Conservation (phyloP, 257 asterid species). For the Avicennia marina region DNA sequence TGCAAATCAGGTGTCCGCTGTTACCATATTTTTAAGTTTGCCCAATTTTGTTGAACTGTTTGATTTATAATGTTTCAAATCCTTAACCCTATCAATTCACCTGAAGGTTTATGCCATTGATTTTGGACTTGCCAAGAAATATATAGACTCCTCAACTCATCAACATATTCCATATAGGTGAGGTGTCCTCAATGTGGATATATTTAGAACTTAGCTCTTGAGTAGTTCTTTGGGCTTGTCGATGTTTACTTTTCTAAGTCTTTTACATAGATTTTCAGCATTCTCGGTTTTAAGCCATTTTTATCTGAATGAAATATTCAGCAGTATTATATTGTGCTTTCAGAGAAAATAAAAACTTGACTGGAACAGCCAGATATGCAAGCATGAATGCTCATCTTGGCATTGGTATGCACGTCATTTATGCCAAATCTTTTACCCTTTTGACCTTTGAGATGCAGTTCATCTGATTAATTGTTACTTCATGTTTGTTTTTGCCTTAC, state of each 20-base stretch:
- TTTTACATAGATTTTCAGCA: background rate
- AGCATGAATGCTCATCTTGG: conserved; percentile 94
- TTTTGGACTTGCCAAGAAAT: conserved; percentile 91
- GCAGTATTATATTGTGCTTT: background rate
- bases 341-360: conserved; percentile 85
- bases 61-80: conserved; percentile 7
- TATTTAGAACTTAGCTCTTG: background rate
- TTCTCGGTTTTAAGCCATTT: no score
- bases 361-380: conserved; percentile 93
- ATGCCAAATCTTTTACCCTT: background rate
- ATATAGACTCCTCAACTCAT: conserved; percentile 73
- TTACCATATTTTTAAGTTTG: background rate
- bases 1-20: conserved; percentile 66
- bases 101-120: conserved; percentile 73
- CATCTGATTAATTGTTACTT: background rate
- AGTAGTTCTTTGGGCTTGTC: conserved; percentile 1
- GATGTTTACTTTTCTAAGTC: background rate
- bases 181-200: conserved; percentile 13
- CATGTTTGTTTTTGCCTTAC: conserved; percentile 17
- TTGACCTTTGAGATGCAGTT: background rate
- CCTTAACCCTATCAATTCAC: conserved; percentile 15
- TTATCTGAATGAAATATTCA: background rate
- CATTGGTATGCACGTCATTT: conserved; percentile 46
- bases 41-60: background rate
- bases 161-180: conserved; percentile 87